phyloP scores from a whole-genome alignment of 192 early-diverging fungal species.

The Entrophospora sp. region DNA sequence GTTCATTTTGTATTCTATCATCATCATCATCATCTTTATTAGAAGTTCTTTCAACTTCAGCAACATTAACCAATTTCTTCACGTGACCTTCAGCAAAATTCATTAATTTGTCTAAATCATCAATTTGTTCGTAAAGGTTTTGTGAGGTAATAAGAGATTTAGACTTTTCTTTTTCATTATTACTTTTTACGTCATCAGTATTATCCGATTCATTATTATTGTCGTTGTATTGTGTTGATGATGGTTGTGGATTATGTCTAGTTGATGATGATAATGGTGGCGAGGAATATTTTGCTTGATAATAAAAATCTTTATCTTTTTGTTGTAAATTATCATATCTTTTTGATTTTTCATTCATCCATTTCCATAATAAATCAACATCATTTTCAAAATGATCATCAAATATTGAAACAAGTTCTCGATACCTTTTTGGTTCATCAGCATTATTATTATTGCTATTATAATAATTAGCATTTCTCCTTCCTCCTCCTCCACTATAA shows the following conservation, averaged over 20 bases:
- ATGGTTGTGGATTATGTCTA: not conserved
- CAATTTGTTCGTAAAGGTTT: constrained; percentile 1
- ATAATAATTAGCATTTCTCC: too few relatives aligned
- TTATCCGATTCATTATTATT: not conserved
- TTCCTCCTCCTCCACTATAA: too few relatives aligned
- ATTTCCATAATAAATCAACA: not conserved
- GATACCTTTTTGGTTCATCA: not conserved
- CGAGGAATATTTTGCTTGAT: not conserved
- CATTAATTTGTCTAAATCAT: constrained; percentile 5
- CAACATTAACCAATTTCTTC: constrained; percentile 3
- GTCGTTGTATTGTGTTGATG: not conserved
- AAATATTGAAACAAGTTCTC: not conserved
- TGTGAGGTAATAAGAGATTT: not conserved
- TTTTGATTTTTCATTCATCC: constrained; percentile 7
- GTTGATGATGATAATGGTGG: not conserved
- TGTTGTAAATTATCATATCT: not conserved
- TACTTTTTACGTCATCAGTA: not conserved
- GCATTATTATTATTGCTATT: too few relatives aligned
- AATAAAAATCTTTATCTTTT: not conserved
- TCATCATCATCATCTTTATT: not conserved
- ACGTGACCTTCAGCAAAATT: constrained; percentile 3
- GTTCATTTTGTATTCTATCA: too few relatives aligned
- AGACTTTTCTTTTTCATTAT: not conserved
- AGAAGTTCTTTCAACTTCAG: constrained; percentile 1
- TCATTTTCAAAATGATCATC: constrained; percentile 1